Evolutionary conservation across 768 basidiomycete species (phyloP).

Genomic region (Tylopilus sp.): DNA sequence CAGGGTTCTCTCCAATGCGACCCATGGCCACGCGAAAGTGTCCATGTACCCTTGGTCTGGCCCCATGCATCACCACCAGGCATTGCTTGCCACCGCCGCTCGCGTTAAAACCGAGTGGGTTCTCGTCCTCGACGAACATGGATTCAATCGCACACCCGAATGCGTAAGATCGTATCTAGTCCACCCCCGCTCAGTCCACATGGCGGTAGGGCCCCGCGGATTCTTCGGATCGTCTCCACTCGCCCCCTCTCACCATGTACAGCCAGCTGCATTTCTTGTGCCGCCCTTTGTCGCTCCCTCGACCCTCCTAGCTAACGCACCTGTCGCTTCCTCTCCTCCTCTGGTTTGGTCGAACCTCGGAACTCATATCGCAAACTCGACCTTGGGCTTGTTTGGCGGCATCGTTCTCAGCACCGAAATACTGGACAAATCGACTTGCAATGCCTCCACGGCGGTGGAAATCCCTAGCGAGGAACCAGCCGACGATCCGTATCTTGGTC

Average conservation of each 20-base stretch:
- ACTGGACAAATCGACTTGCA: background rate
- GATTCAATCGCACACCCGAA: conserved; percentile 34
- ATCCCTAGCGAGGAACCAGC: background rate
- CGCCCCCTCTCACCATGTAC: conserved; percentile 27
- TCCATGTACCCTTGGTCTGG: conserved; percentile 34
- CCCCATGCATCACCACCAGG: conserved; percentile 15
- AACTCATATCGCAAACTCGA: conserved; percentile 26
- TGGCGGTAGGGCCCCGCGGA: conserved; percentile 44
- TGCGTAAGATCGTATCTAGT: conserved; percentile 39
- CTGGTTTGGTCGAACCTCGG: conserved; percentile 26
- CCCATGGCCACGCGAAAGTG: conserved; percentile 39
- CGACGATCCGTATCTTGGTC: background rate
- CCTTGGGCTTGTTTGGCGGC: conserved; percentile 36
- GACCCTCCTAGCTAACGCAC: conserved; percentile 20
- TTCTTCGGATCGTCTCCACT: conserved; percentile 30
- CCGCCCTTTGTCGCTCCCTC: conserved; percentile 58
- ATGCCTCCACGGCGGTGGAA: background rate
- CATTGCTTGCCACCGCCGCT: conserved; percentile 36
- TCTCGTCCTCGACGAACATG: conserved; percentile 49
- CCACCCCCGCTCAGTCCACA: conserved; percentile 33
- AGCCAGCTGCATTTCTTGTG: conserved; percentile 47
- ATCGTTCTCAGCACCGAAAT: conserved; percentile 29
- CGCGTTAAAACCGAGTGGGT: conserved; percentile 46
- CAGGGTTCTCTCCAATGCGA: conserved; percentile 26
- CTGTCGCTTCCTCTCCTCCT: conserved; percentile 13